Evolutionary conservation across 1,284 basidiomycete genomes (phyloP).

Genomic region (Cerioporus squamosus): DNA sequence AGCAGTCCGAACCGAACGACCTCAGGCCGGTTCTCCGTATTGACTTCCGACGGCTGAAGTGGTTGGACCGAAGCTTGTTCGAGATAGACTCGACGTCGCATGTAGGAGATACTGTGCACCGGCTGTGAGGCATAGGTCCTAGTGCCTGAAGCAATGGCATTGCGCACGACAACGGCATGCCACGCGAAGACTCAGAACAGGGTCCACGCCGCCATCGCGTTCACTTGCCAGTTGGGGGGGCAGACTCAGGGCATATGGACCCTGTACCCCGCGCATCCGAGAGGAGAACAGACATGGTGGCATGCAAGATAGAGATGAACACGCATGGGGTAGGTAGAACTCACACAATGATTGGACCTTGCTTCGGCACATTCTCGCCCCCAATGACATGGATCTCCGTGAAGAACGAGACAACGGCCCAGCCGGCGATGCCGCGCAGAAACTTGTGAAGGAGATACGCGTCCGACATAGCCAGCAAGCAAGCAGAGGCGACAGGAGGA

Average conservation of each 20-base stretch:
- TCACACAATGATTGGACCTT: conserved; percentile 89
- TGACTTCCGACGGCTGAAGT: neutral
- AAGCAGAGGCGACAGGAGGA: neutral
- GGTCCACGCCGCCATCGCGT: neutral
- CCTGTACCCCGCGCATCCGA: too few relatives aligned
- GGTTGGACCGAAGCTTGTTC: neutral
- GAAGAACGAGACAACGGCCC: conserved; percentile 86
- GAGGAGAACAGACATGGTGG: neutral
- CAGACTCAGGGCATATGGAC: too few relatives aligned
- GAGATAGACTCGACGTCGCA: neutral
- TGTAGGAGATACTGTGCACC: neutral
- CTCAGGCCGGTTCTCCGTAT: neutral
- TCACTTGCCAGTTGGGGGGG: too few relatives aligned
- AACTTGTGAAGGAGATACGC: conserved; percentile 57
- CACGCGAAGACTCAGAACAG: neutral
- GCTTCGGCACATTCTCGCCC: conserved; percentile 80
- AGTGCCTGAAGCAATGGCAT: conserved; percentile 2
- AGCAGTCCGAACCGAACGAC: too few relatives aligned
- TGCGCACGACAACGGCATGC: conserved; percentile 1
- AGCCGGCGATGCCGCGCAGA: conserved; percentile 70
- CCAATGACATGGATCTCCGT: conserved; percentile 84
- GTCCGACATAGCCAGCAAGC: conserved; percentile 36
- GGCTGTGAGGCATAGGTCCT: neutral
- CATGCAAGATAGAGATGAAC: neutral
- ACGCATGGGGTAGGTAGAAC: conserved; percentile 34